Base-by-base conservation (phyloP, 2,329 filamentous ascomycete species). In the Dactylellina cionopaga region DNA sequence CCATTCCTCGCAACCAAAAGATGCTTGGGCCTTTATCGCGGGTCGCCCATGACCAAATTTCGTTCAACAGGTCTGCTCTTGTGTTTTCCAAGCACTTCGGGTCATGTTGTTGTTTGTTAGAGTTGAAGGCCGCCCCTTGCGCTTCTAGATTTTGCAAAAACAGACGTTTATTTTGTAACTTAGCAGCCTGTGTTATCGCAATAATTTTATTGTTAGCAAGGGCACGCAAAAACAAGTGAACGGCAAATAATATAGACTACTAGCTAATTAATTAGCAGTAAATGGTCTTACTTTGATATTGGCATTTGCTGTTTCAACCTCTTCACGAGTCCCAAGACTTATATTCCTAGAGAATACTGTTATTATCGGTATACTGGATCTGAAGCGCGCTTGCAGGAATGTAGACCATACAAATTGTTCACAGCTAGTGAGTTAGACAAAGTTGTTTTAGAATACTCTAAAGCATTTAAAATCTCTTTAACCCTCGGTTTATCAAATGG, bases 1-100 rank as follows among this genome's bases (percentile, higher is more conserved):
- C n/a, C n/a, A n/a, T n/a, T 75, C 41, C 80, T 11, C 77, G 76
- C 7, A 82, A 76, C 80, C 78, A 82, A 41, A 76, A 77, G 15
- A 78, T 77, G 22, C 68, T 43, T 47, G 63, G 29, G 29, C 68
- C 52, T 13, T 63, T 19, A n/a, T 33, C 11, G 24, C 56, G 22
- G 4, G 44, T 33, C 19, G 22, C 59, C 75, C 74, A 75, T 22
- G 13, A 35, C 49, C 24, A 44, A 19, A 77, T 75, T 37, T 74
- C 46, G 22, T 43, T 22, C 3, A 76, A 62, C 15, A 78, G 58
- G 39, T 75, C 74, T 33, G 76, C 72, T 58, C 77, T 74, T 9
- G 76, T 77, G 47, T 52, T 22, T 52, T 52, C 27, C 29, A 31
- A 31, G 47, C 25, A 31, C 47, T 15, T 52, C 47, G 29, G 47